A percentile compares a stretch with the other conserved stretches of the same genome.
Conservation (phyloP, 2,329 filamentous ascomycete genomes). For the Endothia cerciana region DNA sequence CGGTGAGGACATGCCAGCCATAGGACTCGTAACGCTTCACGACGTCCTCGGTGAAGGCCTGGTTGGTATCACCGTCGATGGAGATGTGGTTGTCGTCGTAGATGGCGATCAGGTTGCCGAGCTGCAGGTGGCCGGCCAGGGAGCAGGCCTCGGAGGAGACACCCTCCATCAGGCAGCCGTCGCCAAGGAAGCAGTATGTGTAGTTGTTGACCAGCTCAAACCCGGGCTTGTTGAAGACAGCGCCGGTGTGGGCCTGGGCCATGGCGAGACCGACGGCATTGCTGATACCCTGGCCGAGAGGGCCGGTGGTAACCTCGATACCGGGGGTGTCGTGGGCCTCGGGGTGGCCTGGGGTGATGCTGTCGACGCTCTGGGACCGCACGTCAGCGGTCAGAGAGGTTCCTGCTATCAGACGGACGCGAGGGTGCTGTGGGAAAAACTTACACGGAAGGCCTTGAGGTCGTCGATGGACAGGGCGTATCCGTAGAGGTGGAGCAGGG, state of each 20-base stretch:
- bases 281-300: slow-evolving; percentile 94
- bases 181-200: slow-evolving; percentile 95
- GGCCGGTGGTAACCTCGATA: slow-evolving; percentile 96
- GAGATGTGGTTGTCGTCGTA: slow-evolving; percentile 99
- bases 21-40: slow-evolving; percentile 93
- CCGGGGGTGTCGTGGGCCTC: slow-evolving; percentile 96
- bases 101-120: slow-evolving; percentile 95
- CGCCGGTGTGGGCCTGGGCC: slow-evolving; percentile 88
- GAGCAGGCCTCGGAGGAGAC: slow-evolving; percentile 91
- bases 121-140: slow-evolving; percentile 91
- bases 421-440: slow-evolving; percentile 44
- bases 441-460: slow-evolving; percentile 93
- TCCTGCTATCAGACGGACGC: background rate
- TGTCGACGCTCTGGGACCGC: slow-evolving; percentile 52
- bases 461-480: slow-evolving; percentile 87
- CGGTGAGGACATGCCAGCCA: slow-evolving; percentile 88
- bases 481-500: slow-evolving; percentile 94
- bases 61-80: slow-evolving; percentile 92
- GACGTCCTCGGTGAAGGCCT: slow-evolving; percentile 96
- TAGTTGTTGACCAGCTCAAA: slow-evolving; percentile 93
- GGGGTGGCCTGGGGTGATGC: slow-evolving; percentile 93
- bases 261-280: slow-evolving; percentile 98
- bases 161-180: slow-evolving; percentile 99
- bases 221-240: slow-evolving; percentile 94
- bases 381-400: slow-evolving; percentile 4